These are phyloP conservation scores for Cryptococcus sp. DNA, from an alignment of 1,284 basidiomycete species.

Conservation along the genomic window DNA sequence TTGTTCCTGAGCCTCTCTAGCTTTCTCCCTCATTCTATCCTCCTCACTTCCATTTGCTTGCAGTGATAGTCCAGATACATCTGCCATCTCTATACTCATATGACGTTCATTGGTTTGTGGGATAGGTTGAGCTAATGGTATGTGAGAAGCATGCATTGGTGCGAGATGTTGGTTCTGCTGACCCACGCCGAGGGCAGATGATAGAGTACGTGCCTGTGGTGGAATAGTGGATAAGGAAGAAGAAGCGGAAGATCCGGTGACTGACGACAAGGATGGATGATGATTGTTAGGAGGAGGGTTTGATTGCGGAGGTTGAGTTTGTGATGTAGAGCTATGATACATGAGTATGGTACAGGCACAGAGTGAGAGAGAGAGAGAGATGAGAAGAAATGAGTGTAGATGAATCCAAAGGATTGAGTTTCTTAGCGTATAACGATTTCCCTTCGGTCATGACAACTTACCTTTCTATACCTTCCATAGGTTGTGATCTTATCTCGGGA, in stretches of 20 bases:
- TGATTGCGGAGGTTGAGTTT: not conserved
- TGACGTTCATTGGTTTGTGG: conserved; percentile 17
- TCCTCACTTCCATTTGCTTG: conserved; percentile 33
- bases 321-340: not conserved
- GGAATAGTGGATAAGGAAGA: conserved; percentile 29
- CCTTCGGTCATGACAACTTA: not conserved
- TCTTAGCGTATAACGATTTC: too few relatives aligned
- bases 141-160: not conserved
- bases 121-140: conserved; percentile 1
- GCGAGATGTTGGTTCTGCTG: conserved; percentile 3
- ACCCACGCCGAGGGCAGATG: conserved; percentile 26
- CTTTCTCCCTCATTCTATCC: conserved; percentile 44
- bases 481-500: not conserved
- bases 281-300: not conserved
- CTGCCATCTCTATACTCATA: conserved; percentile 42
- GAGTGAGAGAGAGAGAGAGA: too few relatives aligned
- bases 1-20: conserved; percentile 46
- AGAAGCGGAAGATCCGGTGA: conserved; percentile 20
- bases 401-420: too few relatives aligned
- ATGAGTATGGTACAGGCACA: too few relatives aligned
- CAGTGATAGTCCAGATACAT: conserved; percentile 27
- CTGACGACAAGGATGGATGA: conserved; percentile 7
- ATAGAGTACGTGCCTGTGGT: conserved; percentile 24
- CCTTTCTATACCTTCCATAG: conserved; percentile 6
- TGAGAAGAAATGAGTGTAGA: too few relatives aligned